phyloP scores from a whole-genome alignment of 805 yeast species.

The Pachysolen tannophilus region DNA sequence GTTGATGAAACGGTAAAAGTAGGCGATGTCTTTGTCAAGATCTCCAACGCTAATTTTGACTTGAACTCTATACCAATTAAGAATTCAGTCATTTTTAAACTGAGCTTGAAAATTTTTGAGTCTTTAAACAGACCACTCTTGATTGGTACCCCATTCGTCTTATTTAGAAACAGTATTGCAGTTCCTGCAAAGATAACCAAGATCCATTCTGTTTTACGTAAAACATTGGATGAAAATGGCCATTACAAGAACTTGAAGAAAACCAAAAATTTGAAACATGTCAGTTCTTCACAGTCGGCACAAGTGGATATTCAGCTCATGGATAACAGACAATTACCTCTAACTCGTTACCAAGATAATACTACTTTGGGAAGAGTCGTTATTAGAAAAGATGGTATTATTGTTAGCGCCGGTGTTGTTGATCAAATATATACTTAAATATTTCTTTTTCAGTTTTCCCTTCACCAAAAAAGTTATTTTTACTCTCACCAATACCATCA shows the following conservation, averaged over 20 bases:
- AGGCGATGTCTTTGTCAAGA: constrained; percentile 58
- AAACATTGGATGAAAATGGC: constrained; percentile 12
- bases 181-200: constrained; percentile 59
- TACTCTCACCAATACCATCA: no score
- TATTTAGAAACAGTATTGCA: constrained; percentile 69
- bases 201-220: constrained; percentile 28
- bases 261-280: constrained; percentile 44
- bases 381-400: constrained; percentile 58
- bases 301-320: constrained; percentile 44
- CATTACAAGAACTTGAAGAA: constrained; percentile 29
- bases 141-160: constrained; percentile 69
- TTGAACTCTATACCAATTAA: constrained; percentile 23
- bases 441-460: no score
- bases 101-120: constrained; percentile 58
- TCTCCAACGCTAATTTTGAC: constrained; percentile 21
- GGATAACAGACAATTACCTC: constrained; percentile 40
- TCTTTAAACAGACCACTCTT: constrained; percentile 60
- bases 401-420: constrained; percentile 37
- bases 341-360: constrained; percentile 39
- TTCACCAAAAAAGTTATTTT: no score
- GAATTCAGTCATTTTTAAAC: constrained; percentile 40
- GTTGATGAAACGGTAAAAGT: constrained; percentile 41
- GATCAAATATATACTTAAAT: not conserved
- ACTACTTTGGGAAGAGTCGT: constrained; percentile 59
- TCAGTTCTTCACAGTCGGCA: constrained; percentile 54